Percentiles rank a stretch among this genome's conserved stretches.
phyloP scores from a whole-genome alignment of 768 basidiomycete species.

The Mrakia hoshinonis region DNA sequence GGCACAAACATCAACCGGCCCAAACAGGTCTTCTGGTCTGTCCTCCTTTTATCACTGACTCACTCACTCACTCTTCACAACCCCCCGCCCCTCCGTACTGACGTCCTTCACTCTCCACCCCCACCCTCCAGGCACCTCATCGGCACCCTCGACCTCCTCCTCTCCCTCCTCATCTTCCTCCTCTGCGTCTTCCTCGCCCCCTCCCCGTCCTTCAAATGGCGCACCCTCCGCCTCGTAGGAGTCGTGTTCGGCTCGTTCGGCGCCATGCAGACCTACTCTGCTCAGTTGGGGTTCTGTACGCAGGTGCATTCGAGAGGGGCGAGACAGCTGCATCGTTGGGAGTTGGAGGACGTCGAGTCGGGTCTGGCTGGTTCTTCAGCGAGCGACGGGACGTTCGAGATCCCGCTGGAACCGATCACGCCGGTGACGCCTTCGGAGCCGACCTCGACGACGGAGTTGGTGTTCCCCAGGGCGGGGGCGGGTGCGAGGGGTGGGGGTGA shows the following conservation, averaged over 20 bases:
- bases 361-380: background rate
- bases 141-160: background rate
- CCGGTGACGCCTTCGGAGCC: background rate
- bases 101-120: no score
- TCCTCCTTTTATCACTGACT: no score
- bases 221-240: background rate
- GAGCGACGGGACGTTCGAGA: background rate
- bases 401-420: background rate
- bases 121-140: background rate
- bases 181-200: conserved; percentile 10
- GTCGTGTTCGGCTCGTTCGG: background rate
- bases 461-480: background rate
- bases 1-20: conserved; percentile 10
- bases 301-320: background rate
- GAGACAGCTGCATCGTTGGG: background rate
- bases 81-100: background rate
- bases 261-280: background rate
- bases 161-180: conserved; percentile 7
- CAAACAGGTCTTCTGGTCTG: background rate
- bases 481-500: background rate
- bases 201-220: background rate
- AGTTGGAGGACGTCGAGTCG: background rate
- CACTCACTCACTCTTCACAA: background rate
- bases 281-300: background rate
- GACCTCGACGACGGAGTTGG: background rate